Conservation (phyloP, 306 rosid species). For the Gillenia trifoliata region DNA sequence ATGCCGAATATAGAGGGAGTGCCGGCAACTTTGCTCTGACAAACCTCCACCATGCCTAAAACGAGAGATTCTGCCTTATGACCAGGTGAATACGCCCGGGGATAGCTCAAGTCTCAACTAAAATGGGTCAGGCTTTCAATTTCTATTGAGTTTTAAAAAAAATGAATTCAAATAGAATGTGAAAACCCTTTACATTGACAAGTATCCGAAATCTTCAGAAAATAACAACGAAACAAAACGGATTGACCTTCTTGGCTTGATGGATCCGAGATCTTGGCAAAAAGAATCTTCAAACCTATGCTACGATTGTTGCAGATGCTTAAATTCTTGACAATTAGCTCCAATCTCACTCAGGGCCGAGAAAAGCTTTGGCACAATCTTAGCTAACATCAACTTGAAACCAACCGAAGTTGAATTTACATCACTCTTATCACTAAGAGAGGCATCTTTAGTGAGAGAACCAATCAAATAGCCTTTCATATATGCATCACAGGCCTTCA, state of each 20-base stretch:
- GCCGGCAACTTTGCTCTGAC: constrained; percentile 28
- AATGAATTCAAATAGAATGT: constrained; percentile 10
- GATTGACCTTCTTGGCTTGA: constrained; percentile 30
- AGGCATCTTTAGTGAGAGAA: constrained; percentile 65
- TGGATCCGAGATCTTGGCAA: constrained; percentile 7
- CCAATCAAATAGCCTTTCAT: constrained; percentile 91
- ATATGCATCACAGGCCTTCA: constrained; percentile 91
- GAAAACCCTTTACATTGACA: constrained; percentile 28
- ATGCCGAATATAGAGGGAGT: constrained; percentile 1
- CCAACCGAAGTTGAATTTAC: constrained; percentile 86
- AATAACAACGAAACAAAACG: background rate
- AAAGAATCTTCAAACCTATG: constrained; percentile 9
- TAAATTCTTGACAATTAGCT: constrained; percentile 79
- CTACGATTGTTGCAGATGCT: constrained; percentile 68
- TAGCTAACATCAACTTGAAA: constrained; percentile 89
- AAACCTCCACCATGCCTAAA: constrained; percentile 11
- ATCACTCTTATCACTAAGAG: constrained; percentile 46
- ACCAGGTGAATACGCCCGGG: background rate
- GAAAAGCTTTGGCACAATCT: constrained; percentile 81
- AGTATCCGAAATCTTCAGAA: constrained; percentile 19
- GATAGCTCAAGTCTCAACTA: background rate
- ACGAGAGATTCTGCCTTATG: background rate
- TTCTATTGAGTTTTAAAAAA: constrained; percentile 13
- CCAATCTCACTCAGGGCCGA: constrained; percentile 57
- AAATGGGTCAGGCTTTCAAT: constrained; percentile 29